Percentiles rank a stretch among this genome's conserved stretches.
Conservation (phyloP, 169 alveolate genomes). For the Plasmodium falciparum region DNA sequence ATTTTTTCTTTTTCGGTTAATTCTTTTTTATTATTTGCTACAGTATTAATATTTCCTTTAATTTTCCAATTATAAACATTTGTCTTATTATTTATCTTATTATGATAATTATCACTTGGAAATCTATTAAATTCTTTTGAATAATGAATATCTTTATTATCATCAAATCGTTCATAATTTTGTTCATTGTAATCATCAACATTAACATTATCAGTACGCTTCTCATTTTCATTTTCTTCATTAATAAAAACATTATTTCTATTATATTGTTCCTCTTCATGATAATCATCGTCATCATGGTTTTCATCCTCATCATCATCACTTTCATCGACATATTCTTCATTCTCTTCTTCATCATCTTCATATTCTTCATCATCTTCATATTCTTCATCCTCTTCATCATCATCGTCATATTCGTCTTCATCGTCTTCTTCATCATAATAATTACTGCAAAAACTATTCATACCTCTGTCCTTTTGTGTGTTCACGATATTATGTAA, state of each 20-base stretch:
- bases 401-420: neutral
- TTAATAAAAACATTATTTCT: neutral
- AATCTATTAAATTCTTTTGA: constrained; percentile 18
- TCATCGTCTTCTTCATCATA: too few species aligned
- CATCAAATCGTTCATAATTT: constrained; percentile 54
- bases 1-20: constrained; percentile 75
- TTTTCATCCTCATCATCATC: constrained; percentile 46
- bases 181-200: constrained; percentile 13
- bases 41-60: neutral
- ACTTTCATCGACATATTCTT: constrained; percentile 24
- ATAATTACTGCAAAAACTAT: too few species aligned
- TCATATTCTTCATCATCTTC: constrained; percentile 19
- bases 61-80: neutral
- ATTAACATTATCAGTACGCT: constrained; percentile 19
- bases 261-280: neutral
- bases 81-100: constrained; percentile 8
- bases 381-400: neutral
- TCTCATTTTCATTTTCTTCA: constrained; percentile 44
- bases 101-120: constrained; percentile 3
- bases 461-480: too few species aligned
- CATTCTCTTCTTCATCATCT: constrained; percentile 14
- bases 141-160: constrained; percentile 6
- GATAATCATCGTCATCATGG: constrained; percentile 5
- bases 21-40: neutral
- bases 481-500: too few species aligned